phyloP scores from a whole-genome alignment of 805 yeast genomes.

The Candida caryicola region DNA sequence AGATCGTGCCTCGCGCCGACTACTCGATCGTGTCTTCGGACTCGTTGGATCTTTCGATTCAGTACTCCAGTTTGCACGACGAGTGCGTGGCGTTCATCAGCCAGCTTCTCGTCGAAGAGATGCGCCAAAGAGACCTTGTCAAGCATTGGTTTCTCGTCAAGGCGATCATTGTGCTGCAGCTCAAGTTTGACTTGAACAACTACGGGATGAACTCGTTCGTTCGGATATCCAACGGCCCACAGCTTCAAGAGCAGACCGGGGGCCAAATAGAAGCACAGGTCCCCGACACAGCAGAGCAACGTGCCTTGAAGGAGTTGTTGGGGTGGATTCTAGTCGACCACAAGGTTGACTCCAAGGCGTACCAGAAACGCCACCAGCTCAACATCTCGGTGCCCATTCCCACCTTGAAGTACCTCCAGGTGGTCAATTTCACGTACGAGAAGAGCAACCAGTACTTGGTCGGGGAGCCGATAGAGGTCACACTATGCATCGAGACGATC shows the following conservation, averaged over 20 bases:
- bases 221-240: constrained; percentile 17
- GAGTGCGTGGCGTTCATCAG: constrained; percentile 37
- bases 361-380: constrained; percentile 20
- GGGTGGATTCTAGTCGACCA: constrained; percentile 2
- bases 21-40: constrained; percentile 26
- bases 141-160: constrained; percentile 25
- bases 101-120: constrained; percentile 11
- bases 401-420: constrained; percentile 55
- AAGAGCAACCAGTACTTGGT: constrained; percentile 47
- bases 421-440: constrained; percentile 46
- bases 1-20: constrained; percentile 32
- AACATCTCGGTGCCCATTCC: constrained; percentile 63
- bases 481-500: constrained; percentile 42
- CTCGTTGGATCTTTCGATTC: constrained; percentile 40
- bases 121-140: constrained; percentile 9
- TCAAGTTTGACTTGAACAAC: constrained; percentile 28
- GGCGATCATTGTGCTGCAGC: constrained; percentile 14
- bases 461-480: constrained; percentile 59
- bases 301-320: constrained; percentile 8
- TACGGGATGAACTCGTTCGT: constrained; percentile 24
- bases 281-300: constrained; percentile 7
- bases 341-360: background rate
- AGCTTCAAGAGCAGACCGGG: constrained; percentile 16
- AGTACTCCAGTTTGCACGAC: constrained; percentile 44
- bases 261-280: constrained; percentile 11